Percentiles rank a stretch among this genome's conserved stretches.
These are phyloP conservation scores for Monosporascus sp. DNA, from an alignment of 2,329 filamentous ascomycete species.

Conservation along the genomic window DNA sequence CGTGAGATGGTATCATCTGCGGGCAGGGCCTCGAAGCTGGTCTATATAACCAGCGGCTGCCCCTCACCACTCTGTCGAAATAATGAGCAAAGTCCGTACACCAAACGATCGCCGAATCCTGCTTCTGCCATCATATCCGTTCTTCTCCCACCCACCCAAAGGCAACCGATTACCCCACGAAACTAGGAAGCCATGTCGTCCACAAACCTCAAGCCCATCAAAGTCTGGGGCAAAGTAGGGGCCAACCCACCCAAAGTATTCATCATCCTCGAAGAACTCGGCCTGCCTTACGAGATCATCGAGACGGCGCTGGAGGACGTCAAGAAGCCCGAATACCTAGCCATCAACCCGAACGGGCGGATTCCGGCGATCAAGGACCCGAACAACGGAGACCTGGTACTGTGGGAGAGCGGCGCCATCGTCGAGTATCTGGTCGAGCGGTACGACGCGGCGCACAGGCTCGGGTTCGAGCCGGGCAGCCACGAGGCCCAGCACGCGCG, in stretches of 20 bases:
- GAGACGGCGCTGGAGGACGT: conserved; percentile 10
- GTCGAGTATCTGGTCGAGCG: conserved; percentile 39
- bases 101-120: too few relatives aligned
- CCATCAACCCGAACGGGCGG: conserved; percentile 30
- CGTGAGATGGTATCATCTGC: too few relatives aligned
- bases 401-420: conserved; percentile 46
- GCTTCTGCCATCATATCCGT: too few relatives aligned
- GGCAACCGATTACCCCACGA: too few relatives aligned
- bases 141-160: too few relatives aligned
- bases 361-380: conserved; percentile 31
- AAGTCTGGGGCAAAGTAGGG: conserved; percentile 17
- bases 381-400: conserved; percentile 34
- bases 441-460: conserved; percentile 36
- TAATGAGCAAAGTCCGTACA: too few relatives aligned
- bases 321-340: conserved; percentile 20
- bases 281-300: conserved; percentile 21
- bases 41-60: too few relatives aligned
- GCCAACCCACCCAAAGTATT: conserved; percentile 27
- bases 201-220: conserved; percentile 24
- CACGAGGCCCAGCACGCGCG: conserved; percentile 29
- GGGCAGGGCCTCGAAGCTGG: too few relatives aligned
- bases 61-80: too few relatives aligned
- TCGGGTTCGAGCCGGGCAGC: conserved; percentile 30
- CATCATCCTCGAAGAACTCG: conserved; percentile 26
- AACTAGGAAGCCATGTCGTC: background rate